Base-by-base conservation (phyloP, 1,284 basidiomycete species). In the Puccinia horiana region DNA sequence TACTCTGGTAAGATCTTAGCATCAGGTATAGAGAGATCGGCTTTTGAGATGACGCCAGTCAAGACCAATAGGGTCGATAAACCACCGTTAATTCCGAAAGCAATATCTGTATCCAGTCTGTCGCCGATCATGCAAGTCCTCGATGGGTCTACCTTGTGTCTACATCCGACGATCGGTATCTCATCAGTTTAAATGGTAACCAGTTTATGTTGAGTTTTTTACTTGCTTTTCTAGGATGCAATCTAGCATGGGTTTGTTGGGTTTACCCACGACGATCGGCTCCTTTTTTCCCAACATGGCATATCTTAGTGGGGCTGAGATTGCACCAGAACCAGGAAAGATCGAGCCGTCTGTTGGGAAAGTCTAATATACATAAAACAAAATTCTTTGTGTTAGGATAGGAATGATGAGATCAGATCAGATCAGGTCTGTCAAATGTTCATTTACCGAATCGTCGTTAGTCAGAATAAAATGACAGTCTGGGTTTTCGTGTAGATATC, bases 41-140 rank as follows among this genome's bases (percentile, higher is more conserved):
- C 89, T 44, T 89, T 88, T 14, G 93, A 92, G 81, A 95, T 92
- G 72, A 93, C 93, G 93, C 96, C 96, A n/a, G 95, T 97, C 84
- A 99, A 89, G 75, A 99, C 97, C 61, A 98, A 91, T 76, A 98
- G 88, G 0, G 95, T 96, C 20, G 93, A 88, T 29, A 98, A 89
- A 18, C 93, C 93, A 35, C 94, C 94, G 67, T 90, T 90, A 87
- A 94, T 90, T 67, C 94, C 96, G 85, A 99, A 99, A 70, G 93
- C 88, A 85, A 97, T 95, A 87, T 99, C 97, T 0, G 97, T 99
- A 85, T 94, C 92, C 83, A 99, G 89, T 82, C 97, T 91, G 88
- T 99, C 96, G 56, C 96, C 96, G 61, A 98, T 90, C 93, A 99
- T 97, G 85, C 99, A 91, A 0, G 96, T 95, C 72, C 92, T 89